Percentiles rank a stretch among this genome's conserved stretches.
These are phyloP conservation scores for Pseudogymnoascus sp. DNA, from an alignment of 2,329 filamentous ascomycete species.

Conservation along the genomic window DNA sequence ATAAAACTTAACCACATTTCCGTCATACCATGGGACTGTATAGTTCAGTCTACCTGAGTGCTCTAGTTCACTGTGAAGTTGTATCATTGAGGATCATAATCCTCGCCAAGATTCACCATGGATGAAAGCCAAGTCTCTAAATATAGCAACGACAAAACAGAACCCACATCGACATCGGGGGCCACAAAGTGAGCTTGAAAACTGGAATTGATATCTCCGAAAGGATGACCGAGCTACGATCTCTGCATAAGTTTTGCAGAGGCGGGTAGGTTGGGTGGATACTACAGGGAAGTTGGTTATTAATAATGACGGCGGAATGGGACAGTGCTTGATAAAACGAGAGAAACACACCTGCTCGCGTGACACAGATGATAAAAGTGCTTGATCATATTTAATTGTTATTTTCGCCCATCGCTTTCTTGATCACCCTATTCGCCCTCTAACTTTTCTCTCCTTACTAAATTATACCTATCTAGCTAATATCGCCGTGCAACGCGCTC, in stretches of 20 bases:
- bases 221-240: not conserved
- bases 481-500: not conserved
- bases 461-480: not conserved
- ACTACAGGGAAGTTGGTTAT: not conserved
- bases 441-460: not conserved
- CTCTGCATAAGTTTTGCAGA: not conserved
- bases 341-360: not conserved
- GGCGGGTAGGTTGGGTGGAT: not conserved
- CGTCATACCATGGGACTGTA: not conserved
- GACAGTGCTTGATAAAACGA: not conserved
- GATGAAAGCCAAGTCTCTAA: not conserved
- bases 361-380: not conserved
- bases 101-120: not conserved
- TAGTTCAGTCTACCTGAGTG: not conserved
- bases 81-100: not conserved
- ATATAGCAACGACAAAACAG: not conserved
- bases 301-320: not conserved
- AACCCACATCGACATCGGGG: not conserved
- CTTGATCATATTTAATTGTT: not conserved
- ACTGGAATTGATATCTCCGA: not conserved
- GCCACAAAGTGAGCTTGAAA: not conserved
- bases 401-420: not conserved
- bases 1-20: not conserved
- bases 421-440: not conserved
- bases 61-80: not conserved